phyloP scores from a whole-genome alignment of 257 asterid species.

The Apocynum venetum region DNA sequence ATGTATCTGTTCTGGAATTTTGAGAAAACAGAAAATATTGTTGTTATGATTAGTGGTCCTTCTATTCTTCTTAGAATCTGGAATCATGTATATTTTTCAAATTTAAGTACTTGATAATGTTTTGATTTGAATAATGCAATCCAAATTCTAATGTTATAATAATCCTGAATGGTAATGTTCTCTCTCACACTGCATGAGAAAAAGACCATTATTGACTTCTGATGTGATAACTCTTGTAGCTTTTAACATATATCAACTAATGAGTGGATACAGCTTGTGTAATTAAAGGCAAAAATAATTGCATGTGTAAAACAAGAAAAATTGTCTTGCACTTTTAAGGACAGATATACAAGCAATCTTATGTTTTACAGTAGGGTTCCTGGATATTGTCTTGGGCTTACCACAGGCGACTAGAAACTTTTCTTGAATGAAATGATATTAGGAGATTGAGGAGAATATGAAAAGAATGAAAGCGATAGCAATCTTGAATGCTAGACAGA shows the following conservation, averaged over 20 bases:
- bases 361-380: background rate
- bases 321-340: background rate
- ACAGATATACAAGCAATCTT: background rate
- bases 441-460: background rate
- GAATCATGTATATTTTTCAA: background rate
- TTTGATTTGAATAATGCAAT: background rate
- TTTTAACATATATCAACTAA: background rate
- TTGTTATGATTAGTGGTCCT: background rate
- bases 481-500: background rate
- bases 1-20: background rate
- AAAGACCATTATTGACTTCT: background rate
- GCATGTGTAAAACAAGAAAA: background rate
- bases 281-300: background rate
- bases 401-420: background rate
- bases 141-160: background rate
- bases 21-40: background rate
- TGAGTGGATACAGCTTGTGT: background rate
- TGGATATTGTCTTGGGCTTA: background rate
- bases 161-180: background rate
- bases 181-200: background rate
- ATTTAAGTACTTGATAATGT: background rate
- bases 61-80: background rate
- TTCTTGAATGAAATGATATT: background rate
- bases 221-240: background rate
- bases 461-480: background rate